A percentile compares a stretch with the other conserved stretches of the same genome.
phyloP scores from a whole-genome alignment of 2,329 filamentous ascomycete genomes.

The Aspergillus awamori region DNA sequence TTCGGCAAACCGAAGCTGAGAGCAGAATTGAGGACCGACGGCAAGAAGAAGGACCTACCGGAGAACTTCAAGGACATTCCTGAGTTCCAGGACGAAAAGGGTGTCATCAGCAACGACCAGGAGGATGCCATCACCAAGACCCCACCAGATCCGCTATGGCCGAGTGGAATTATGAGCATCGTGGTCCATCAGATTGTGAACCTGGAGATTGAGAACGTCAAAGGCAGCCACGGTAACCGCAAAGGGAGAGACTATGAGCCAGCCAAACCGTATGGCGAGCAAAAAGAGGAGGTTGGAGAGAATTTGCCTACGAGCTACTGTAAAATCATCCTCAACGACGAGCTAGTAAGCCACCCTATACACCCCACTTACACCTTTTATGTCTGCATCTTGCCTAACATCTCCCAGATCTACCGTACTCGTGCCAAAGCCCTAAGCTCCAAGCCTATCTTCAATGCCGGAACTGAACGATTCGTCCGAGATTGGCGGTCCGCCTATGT shows the following conservation, averaged over 20 bases:
- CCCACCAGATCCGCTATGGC: conserved; percentile 94
- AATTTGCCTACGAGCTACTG: conserved; percentile 89
- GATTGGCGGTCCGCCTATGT: conserved; percentile 90
- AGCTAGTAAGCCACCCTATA: conserved; percentile 58
- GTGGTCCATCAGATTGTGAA: conserved; percentile 95
- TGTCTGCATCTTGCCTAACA: neutral
- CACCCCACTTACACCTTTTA: neutral
- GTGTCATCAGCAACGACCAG: conserved; percentile 68
- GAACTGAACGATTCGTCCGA: conserved; percentile 87
- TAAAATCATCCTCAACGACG: conserved; percentile 86
- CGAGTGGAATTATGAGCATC: conserved; percentile 82
- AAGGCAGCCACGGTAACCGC: conserved; percentile 77
- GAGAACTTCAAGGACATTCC: conserved; percentile 71
- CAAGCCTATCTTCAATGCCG: conserved; percentile 95
- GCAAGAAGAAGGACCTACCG: conserved; percentile 77
- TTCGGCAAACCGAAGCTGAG: conserved; percentile 90
- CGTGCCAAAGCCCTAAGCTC: conserved; percentile 90
- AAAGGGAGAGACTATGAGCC: conserved; percentile 89
- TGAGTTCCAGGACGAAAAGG: conserved; percentile 86
- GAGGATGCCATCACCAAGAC: conserved; percentile 88
- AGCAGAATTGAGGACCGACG: conserved; percentile 80
- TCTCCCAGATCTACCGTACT: conserved; percentile 75
- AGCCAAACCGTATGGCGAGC: conserved; percentile 80
- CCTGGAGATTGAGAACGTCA: conserved; percentile 86
- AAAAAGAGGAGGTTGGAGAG: conserved; percentile 79